Percentiles rank a stretch among this genome's conserved stretches.
Evolutionary conservation across 768 basidiomycete genomes (phyloP).

Genomic region (Leccinum truebloodii): DNA sequence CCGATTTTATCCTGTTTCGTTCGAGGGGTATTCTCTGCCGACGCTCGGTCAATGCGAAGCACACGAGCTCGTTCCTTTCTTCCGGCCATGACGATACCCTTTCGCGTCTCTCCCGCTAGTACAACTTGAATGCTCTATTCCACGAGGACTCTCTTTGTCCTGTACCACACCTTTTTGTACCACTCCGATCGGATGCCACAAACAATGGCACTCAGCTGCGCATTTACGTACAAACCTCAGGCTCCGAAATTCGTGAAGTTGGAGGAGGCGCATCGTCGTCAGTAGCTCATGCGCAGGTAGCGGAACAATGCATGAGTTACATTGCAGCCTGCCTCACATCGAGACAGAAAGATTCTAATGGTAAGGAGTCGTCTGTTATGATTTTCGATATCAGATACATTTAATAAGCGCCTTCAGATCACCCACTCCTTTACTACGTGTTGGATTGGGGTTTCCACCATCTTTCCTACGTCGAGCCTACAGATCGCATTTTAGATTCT

Average conservation of each 20-base stretch:
- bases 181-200: slow-evolving; percentile 85
- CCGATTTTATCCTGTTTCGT: slow-evolving; percentile 72
- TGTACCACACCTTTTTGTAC: slow-evolving; percentile 78
- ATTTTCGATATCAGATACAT: too few species aligned
- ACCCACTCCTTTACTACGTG: too few species aligned
- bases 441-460: too few species aligned
- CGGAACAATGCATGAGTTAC: too few species aligned
- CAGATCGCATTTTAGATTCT: too few species aligned
- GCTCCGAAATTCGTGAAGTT: slow-evolving; percentile 39
- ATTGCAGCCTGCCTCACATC: too few species aligned
- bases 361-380: too few species aligned
- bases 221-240: slow-evolving; percentile 76
- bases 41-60: slow-evolving; percentile 72
- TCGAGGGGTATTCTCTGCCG: slow-evolving; percentile 78
- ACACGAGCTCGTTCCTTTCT: slow-evolving; percentile 81
- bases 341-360: too few species aligned
- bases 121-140: slow-evolving; percentile 67
- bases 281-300: slow-evolving; percentile 36
- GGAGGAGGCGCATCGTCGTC: slow-evolving; percentile 60
- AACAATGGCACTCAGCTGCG: slow-evolving; percentile 68
- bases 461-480: too few species aligned
- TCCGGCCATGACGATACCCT: slow-evolving; percentile 40
- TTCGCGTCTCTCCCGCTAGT: slow-evolving; percentile 47
- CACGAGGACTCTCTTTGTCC: slow-evolving; percentile 57
- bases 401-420: too few species aligned